Conservation (phyloP, 2,329 filamentous ascomycete genomes). For the Fusarium tupiense region DNA sequence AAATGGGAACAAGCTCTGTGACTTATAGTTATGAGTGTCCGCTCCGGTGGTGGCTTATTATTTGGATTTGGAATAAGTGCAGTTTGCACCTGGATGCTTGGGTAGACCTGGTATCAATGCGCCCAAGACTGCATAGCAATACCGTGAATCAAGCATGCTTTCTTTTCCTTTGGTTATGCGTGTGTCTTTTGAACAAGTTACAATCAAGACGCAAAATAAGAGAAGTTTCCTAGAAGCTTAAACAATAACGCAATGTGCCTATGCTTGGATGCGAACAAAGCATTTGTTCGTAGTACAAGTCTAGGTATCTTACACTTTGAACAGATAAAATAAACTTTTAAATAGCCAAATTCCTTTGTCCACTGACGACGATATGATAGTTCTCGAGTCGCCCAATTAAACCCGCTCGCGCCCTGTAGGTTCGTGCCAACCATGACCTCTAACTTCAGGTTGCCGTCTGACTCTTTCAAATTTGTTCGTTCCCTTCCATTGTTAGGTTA, state of each 20-base stretch:
- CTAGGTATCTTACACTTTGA: neutral
- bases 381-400: neutral
- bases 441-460: constrained; percentile 4
- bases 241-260: too few relatives aligned
- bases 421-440: neutral
- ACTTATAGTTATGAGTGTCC: neutral
- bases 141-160: neutral
- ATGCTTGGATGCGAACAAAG: neutral
- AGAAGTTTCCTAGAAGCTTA: neutral
- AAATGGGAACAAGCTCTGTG: neutral
- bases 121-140: neutral
- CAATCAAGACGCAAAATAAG: neutral
- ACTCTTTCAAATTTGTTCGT: constrained; percentile 7
- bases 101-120: neutral
- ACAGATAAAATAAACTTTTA: neutral
- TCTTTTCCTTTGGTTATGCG: neutral
- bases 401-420: neutral
- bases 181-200: neutral
- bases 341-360: neutral
- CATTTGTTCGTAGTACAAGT: neutral
- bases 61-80: neutral
- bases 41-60: neutral
- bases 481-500: neutral
- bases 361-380: neutral
- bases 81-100: neutral